Base-by-base conservation (phyloP, 768 basidiomycete genomes). In the Boletus coccyginus region DNA sequence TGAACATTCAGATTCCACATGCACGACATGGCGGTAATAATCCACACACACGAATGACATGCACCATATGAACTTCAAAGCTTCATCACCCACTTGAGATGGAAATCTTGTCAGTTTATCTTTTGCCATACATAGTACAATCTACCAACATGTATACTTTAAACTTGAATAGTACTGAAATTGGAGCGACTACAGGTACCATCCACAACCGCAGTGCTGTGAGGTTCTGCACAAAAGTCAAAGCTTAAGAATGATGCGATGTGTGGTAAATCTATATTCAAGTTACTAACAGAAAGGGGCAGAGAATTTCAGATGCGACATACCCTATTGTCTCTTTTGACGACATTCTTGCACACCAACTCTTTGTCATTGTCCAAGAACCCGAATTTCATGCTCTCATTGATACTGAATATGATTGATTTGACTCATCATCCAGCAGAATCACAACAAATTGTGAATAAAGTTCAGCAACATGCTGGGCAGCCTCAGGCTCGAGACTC, bases 291-390 rank as follows among this genome's bases (percentile, higher is more conserved):
- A 27, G 17, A 41, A 35, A 17, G 54, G 2, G 31, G 14, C 12
- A 6, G 27, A 36, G 19, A 52, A 31, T 19, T 32, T 46, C 31
- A 56, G 49, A 42, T 27, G n/a, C 29, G 17, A 49, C 86, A 52
- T 70, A 94, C 94, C 77, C 82, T 83, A 55, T 89, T 90, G 61
- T 96, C 92, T 58, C 87, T 86, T 71, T 79, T 83, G 19, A 92
- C 78, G 0, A 95, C 94, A 67, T 99, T 96, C 68, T 82, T 84
- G 93, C 94, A 99, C 13, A 97, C 89, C 95, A 95, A 98, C 58
- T 97, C 96, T 75, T 98, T 96, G 57, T 95, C 94, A 46, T 97
- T 94, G 69, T 98, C 94, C 54, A 87, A 73, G 70, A 91, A 98
- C 76, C 97, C 96, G 61, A 87, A 84, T 77, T 92, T 91, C 71